Evolutionary conservation across 2,329 filamentous ascomycete species (phyloP), one percentile per base, ranked within the genome.

Genomic region (Sphaerulina vaccinii): DNA sequence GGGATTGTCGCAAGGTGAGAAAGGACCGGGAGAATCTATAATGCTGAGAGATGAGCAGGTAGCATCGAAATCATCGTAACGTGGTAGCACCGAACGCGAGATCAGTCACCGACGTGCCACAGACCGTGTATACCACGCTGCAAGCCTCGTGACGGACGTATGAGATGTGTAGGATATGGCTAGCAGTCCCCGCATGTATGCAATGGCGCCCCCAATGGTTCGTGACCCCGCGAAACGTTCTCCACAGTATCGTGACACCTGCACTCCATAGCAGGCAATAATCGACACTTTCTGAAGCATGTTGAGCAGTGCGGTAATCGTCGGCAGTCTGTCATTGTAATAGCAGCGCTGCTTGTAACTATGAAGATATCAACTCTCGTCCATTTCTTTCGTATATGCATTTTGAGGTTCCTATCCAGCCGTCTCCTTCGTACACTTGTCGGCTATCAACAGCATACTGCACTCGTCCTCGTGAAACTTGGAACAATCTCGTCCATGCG

Each of bases 181-280:
- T n/a, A n/a, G n/a, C n/a, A n/a, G n/a, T n/a, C n/a, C n/a, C n/a
- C n/a, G n/a, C n/a, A n/a, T n/a, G n/a, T n/a, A 51, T 15, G 42
- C 42, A 36, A 21, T 51, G 40, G 15, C 29, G 27, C 49, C 49
- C 49, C 49, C 49, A 52, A 52, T n/a, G n/a, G n/a, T 22, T 39
- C 35, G 24, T n/a, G 37, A 37, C 49, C 49, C 49, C 42, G 42
- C 37, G 42, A 40, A 21, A n/a, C n/a, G 23, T 23, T 29, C 47
- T 19, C 36, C 49, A 35, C 35, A 37, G n/a, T n/a, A n/a, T n/a
- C n/a, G n/a, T n/a, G n/a, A n/a, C n/a, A n/a, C n/a, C n/a, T n/a
- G n/a, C n/a, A n/a, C n/a, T n/a, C n/a, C 23, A 21, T 10, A 42
- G 22, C 5, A 24, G 43, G 37, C 35, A 40, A 48, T 22, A 23